Evolutionary conservation across 2,329 filamentous ascomycete species (phyloP).

Genomic region (Aspergillus sp.): DNA sequence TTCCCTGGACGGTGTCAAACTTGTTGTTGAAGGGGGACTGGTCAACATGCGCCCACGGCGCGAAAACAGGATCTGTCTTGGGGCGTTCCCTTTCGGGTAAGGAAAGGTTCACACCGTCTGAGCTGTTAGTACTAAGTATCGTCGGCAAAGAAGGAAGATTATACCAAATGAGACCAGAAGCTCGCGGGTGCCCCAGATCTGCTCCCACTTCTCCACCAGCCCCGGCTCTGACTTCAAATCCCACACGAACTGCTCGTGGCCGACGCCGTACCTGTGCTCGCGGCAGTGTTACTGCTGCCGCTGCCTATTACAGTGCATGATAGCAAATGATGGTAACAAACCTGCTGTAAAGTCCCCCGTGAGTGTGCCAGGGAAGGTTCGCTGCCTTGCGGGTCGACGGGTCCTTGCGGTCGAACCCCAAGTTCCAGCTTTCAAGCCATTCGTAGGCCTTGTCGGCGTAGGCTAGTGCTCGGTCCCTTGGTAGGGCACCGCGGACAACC

Average conservation of each 20-base stretch:
- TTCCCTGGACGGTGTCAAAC: neutral
- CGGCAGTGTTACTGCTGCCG: neutral
- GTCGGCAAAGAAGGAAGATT: too few relatives aligned
- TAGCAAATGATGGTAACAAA: neutral
- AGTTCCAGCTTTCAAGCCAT: neutral
- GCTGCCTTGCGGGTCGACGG: neutral
- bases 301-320: neutral
- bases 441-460: neutral
- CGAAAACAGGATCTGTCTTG: neutral
- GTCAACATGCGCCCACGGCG: neutral
- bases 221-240: neutral
- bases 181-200: neutral
- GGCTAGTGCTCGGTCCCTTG: neutral
- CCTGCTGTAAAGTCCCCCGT: neutral
- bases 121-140: neutral
- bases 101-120: neutral
- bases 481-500: neutral
- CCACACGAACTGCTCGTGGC: conserved; percentile 2
- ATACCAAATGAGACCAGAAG: neutral
- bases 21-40: neutral
- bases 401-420: conserved; percentile 1
- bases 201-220: neutral
- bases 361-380: neutral
- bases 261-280: neutral
- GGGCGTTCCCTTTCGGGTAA: neutral